Conservation (phyloP, 306 rosid species). For the Sindora glabra region DNA sequence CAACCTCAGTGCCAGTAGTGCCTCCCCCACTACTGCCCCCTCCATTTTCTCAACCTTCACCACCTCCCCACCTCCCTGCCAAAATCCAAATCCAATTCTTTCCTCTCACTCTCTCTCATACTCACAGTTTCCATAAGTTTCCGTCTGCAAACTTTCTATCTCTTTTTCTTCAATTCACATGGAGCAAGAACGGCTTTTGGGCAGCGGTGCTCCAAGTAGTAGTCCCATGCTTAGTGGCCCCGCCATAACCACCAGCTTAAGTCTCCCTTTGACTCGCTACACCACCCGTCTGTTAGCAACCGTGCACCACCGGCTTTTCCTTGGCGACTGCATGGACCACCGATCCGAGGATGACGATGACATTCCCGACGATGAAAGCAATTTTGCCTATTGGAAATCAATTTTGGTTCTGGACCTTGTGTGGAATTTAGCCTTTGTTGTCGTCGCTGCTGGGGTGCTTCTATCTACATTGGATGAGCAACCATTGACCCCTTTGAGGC, state of each 20-base stretch:
- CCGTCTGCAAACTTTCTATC: not conserved
- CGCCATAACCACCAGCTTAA: conserved; percentile 21
- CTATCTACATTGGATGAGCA: conserved; percentile 46
- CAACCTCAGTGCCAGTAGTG: not conserved
- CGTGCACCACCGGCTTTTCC: conserved; percentile 30
- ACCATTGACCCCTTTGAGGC: conserved; percentile 63
- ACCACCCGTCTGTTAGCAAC: conserved; percentile 30
- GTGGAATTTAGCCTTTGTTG: conserved; percentile 67
- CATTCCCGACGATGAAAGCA: not conserved
- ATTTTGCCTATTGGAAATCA: conserved; percentile 42
- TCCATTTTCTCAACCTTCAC: not conserved
- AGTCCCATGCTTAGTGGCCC: conserved; percentile 25
- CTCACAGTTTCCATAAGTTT: not conserved
- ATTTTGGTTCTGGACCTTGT: conserved; percentile 54
- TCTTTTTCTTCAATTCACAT: not conserved
- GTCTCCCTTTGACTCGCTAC: conserved; percentile 41
- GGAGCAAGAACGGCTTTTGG: conserved; percentile 37
- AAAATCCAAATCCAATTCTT: too few species aligned
- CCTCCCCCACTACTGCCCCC: conserved; percentile 31
- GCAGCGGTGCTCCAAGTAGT: not conserved
- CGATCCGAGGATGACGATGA: conserved; percentile 22
- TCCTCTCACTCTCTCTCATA: not conserved
- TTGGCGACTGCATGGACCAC: conserved; percentile 22
- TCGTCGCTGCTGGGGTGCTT: conserved; percentile 52
- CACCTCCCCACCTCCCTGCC: too few species aligned